phyloP scores from a whole-genome alignment of 2,329 filamentous ascomycete genomes.

The Ceratocystis alfenasii region DNA sequence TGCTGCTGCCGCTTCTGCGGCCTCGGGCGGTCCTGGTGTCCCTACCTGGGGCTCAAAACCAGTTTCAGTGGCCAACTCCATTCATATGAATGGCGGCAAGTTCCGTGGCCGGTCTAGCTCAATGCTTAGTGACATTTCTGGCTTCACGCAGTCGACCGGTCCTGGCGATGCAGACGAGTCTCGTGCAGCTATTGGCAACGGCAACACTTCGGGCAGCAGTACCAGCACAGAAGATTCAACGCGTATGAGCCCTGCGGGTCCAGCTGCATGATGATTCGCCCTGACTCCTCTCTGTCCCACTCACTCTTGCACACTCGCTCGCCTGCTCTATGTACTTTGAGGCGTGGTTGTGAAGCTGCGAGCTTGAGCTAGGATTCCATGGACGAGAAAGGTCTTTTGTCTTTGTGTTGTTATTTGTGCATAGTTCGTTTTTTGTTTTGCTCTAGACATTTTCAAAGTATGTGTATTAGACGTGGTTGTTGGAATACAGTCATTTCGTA shows the following conservation, averaged over 20 bases:
- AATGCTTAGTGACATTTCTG: constrained; percentile 56
- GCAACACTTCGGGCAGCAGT: constrained; percentile 10
- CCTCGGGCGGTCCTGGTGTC: neutral
- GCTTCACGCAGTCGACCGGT: constrained; percentile 51
- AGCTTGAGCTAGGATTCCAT: neutral
- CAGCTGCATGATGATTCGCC: neutral
- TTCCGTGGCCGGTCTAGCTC: constrained; percentile 49
- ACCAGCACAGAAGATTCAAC: constrained; percentile 5
- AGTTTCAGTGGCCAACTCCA: neutral
- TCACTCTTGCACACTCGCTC: neutral
- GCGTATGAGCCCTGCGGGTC: constrained; percentile 7
- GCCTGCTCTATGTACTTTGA: neutral
- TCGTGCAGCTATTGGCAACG: neutral
- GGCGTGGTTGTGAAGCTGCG: neutral
- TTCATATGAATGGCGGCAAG: constrained; percentile 29
- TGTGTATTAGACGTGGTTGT: constrained; percentile 14
- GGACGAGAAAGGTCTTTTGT: neutral
- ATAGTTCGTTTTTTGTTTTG: constrained; percentile 16
- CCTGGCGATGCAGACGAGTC: constrained; percentile 31
- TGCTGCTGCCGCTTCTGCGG: neutral
- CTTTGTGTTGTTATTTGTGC: constrained; percentile 19
- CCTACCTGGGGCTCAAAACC: neutral
- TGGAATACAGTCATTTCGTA: constrained; percentile 19
- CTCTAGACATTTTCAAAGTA: constrained; percentile 7
- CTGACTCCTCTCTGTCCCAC: neutral